Conservation (phyloP, 116 monocot genomes). For the Papilionanthe hybrid region DNA sequence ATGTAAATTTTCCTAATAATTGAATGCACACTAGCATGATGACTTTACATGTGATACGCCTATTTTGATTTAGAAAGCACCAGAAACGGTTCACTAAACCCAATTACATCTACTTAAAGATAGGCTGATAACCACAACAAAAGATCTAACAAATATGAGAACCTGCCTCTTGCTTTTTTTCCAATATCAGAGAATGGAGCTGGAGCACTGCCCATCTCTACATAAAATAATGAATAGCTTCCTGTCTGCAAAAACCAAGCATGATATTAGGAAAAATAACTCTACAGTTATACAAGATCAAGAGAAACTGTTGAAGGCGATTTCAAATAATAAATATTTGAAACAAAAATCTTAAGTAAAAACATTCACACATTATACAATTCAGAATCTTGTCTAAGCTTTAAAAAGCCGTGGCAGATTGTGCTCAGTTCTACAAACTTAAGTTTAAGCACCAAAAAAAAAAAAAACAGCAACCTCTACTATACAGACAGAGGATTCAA, state of each 20-base stretch:
- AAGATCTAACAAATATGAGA: not conserved
- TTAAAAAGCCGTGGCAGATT: not conserved
- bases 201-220: constrained; percentile 39
- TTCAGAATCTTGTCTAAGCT: no score
- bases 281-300: not conserved
- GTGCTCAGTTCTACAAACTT: no score
- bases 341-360: not conserved
- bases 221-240: not conserved
- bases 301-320: not conserved
- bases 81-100: not conserved
- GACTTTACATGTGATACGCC: not conserved
- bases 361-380: not conserved
- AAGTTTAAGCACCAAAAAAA: not conserved
- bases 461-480: not conserved
- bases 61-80: not conserved
- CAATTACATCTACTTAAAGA: not conserved
- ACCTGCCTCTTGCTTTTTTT: constrained; percentile 44
- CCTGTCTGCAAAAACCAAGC: not conserved
- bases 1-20: not conserved
- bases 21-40: not conserved
- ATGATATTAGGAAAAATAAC: not conserved
- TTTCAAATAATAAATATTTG: not conserved
- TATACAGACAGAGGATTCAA: not conserved
- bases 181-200: constrained; percentile 48
- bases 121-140: not conserved